A percentile compares a stretch with the other conserved stretches of the same genome.
Conservation (phyloP, 495 filamentous ascomycete genomes). For the Recurvomyces mirabilis region DNA sequence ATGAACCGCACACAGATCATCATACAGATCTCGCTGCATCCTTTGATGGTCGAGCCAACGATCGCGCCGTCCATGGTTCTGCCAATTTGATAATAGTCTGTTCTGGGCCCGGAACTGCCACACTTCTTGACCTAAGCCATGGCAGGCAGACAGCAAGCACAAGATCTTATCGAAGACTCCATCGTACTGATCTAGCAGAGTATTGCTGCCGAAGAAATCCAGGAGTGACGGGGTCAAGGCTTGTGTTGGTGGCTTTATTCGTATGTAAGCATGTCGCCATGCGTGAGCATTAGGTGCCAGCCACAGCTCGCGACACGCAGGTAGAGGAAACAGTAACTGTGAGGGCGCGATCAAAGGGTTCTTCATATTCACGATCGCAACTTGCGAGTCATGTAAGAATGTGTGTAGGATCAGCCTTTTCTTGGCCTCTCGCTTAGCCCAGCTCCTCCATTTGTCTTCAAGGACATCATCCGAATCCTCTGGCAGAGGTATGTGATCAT, state of each 20-base stretch:
- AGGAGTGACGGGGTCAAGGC: neutral
- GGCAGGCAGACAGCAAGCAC: conserved; percentile 7
- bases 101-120: conserved; percentile 7
- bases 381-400: conserved; percentile 46
- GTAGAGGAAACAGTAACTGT: conserved; percentile 48
- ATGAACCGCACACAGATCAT: conserved; percentile 2
- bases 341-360: conserved; percentile 50
- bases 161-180: conserved; percentile 1
- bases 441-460: conserved; percentile 46
- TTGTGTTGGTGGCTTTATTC: neutral
- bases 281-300: conserved; percentile 41
- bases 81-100: neutral
- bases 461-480: conserved; percentile 38
- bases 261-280: conserved; percentile 43
- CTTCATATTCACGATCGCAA: conserved; percentile 43
- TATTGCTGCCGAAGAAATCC: conserved; percentile 9
- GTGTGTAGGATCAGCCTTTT: conserved; percentile 43
- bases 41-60: neutral
- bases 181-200: neutral
- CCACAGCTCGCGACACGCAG: conserved; percentile 43
- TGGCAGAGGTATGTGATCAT: conserved; percentile 4
- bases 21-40: conserved; percentile 2
- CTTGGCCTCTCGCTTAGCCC: conserved; percentile 31
- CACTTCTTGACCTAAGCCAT: conserved; percentile 10
- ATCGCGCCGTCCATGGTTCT: conserved; percentile 4